Percentiles rank a stretch among this genome's conserved stretches.
These are phyloP conservation scores for Myxozyma kluyveri DNA, from an alignment of 805 yeast genomes.

Conservation along the genomic window DNA sequence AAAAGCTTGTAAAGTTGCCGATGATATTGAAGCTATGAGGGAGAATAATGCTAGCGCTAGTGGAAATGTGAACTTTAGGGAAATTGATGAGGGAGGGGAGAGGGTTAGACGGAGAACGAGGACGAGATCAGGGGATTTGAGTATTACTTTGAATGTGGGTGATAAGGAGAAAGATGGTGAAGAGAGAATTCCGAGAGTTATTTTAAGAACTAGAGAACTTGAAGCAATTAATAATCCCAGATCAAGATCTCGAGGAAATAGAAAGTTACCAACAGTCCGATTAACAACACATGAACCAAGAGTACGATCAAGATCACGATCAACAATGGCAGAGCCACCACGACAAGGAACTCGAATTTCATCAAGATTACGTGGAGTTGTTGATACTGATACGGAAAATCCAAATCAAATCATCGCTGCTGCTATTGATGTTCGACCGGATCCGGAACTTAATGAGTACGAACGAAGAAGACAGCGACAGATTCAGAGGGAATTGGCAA, in stretches of 20 bases:
- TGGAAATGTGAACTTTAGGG: neutral
- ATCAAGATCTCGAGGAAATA: neutral
- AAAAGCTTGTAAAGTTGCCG: slow-evolving; percentile 1
- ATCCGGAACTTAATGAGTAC: neutral
- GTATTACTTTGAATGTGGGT: neutral
- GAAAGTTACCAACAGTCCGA: neutral
- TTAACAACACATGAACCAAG: neutral
- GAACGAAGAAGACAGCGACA: neutral
- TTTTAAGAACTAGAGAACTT: too few relatives aligned
- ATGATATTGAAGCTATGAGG: neutral
- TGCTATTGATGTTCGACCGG: neutral
- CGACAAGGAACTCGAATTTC: neutral
- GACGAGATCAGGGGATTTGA: neutral
- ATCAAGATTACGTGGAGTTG: neutral
- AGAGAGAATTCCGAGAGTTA: neutral
- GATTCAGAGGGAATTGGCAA: neutral
- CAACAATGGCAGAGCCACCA: neutral
- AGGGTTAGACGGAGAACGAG: neutral
- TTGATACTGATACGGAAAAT: neutral
- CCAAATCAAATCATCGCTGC: neutral
- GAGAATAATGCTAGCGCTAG: too few relatives aligned
- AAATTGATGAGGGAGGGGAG: neutral
- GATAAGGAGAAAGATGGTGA: neutral
- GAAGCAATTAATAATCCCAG: neutral
- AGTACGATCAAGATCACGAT: neutral